A percentile compares a stretch with the other conserved stretches of the same genome.
These are phyloP conservation scores for Diphasiastrum complanatum DNA, from an alignment of 83 land plant species.

Conservation along the genomic window DNA sequence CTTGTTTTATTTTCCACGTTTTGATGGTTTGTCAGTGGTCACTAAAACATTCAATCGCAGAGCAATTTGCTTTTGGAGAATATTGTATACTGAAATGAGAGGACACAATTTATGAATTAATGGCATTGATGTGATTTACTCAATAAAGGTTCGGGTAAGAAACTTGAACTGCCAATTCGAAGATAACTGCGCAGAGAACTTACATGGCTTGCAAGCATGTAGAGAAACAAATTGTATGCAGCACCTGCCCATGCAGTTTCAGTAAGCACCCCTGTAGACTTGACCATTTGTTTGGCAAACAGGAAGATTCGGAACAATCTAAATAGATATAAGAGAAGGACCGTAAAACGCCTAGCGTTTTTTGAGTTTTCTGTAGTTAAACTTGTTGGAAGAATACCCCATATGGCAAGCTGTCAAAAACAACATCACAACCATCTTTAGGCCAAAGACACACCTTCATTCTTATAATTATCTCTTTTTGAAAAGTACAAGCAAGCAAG, in stretches of 20 bases:
- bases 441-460: not conserved
- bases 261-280: not conserved
- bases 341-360: not conserved
- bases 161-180: too few relatives aligned
- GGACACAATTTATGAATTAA: too few relatives aligned
- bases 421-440: too few relatives aligned
- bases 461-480: not conserved
- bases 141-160: too few relatives aligned
- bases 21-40: too few relatives aligned
- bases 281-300: not conserved
- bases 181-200: too few relatives aligned
- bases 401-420: not conserved
- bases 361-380: not conserved
- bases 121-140: too few relatives aligned
- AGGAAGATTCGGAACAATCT: slow-evolving; percentile 4
- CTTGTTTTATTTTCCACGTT: too few relatives aligned
- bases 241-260: slow-evolving; percentile 17
- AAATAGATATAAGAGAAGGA: not conserved
- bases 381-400: not conserved
- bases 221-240: slow-evolving; percentile 3
- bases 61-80: too few relatives aligned
- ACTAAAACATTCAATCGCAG: too few relatives aligned
- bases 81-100: too few relatives aligned
- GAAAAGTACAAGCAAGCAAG: not conserved
- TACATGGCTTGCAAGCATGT: slow-evolving; percentile 16